Evolutionary conservation across 2,329 filamentous ascomycete species (phyloP).

Genomic region (Phialophora macrospora): DNA sequence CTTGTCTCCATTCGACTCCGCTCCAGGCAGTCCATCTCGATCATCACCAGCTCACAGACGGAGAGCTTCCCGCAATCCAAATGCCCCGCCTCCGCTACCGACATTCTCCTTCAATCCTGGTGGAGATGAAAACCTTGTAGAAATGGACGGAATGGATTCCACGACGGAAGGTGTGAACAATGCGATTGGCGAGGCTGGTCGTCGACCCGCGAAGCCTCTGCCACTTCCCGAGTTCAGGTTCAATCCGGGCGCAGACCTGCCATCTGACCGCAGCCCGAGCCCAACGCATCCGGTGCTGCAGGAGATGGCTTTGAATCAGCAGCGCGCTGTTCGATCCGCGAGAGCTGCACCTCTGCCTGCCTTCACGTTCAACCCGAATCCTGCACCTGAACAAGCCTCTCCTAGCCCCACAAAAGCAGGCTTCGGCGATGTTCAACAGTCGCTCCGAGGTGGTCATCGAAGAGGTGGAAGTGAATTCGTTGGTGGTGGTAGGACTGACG

Average conservation of each 20-base stretch:
- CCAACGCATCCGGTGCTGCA: slow-evolving; percentile 40
- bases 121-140: slow-evolving; percentile 23
- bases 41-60: slow-evolving; percentile 31
- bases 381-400: slow-evolving; percentile 27
- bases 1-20: slow-evolving; percentile 28
- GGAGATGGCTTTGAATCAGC: slow-evolving; percentile 40
- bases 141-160: slow-evolving; percentile 17
- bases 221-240: slow-evolving; percentile 40
- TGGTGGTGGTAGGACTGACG: slow-evolving; percentile 57
- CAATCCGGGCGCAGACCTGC: slow-evolving; percentile 39
- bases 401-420: slow-evolving; percentile 39
- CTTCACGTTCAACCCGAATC: slow-evolving; percentile 37
- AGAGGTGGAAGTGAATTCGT: slow-evolving; percentile 87
- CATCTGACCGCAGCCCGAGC: slow-evolving; percentile 32
- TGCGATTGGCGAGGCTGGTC: slow-evolving; percentile 23
- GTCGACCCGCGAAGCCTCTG: slow-evolving; percentile 23
- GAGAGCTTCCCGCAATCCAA: slow-evolving; percentile 36
- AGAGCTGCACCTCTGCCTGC: slow-evolving; percentile 38
- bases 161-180: slow-evolving; percentile 1
- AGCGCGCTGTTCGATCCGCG: slow-evolving; percentile 37
- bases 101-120: slow-evolving; percentile 37
- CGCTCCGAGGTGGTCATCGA: slow-evolving; percentile 60
- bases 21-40: slow-evolving; percentile 25
- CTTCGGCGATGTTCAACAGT: slow-evolving; percentile 26
- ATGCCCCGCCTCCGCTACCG: slow-evolving; percentile 34